Evolutionary conservation across 2,329 filamentous ascomycete species (phyloP), one percentile per base, ranked within the genome.

Genomic region (Cercospora berteroae): DNA sequence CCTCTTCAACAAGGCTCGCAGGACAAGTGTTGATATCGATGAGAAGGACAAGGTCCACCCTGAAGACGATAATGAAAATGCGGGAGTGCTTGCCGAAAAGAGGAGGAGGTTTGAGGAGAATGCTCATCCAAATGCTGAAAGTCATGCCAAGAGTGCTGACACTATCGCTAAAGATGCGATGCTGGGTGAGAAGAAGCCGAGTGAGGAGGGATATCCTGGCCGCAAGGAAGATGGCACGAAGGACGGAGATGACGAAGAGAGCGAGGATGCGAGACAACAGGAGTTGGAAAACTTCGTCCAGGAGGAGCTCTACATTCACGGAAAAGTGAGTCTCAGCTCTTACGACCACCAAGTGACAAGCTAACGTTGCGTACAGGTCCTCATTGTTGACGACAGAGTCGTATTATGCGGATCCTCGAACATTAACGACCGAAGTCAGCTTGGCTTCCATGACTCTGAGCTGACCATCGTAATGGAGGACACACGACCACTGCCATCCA

Each of bases 221-320:
- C 75, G 74, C 7, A 71, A 69, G 4, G 60, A 67, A 39, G 71
- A 70, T 39, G 69, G 69, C 16, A 66, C 67, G 52, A 67, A 60
- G 33, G 66, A 67, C 2, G 72, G 72, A 12, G 69, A 72, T 3
- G 69, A 68, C n/a, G 71, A 73, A 36, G 67, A 75, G 20, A 67
- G 72, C 39, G 70, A 74, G 18, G 83, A 84, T 0, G 81, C 90
- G 3, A 81, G 88, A 0, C 87, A 94, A 72, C 86, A 87, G 1
- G 95, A 98, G 78, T 90, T 93, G 66, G 86, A 90, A 63, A 92
- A 96, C 77, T 96, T 95, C 83, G 90, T 98, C 67, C 94, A 97
- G 77, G 95, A 99, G 78, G 94, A 99, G 79, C 86, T 98, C 1
- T 99, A 99, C 78, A 90, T 98, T 58, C 95, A 99, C 78, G 91